phyloP scores from a whole-genome alignment of 2,329 filamentous ascomycete species.

The Xylariaceae sp. region DNA sequence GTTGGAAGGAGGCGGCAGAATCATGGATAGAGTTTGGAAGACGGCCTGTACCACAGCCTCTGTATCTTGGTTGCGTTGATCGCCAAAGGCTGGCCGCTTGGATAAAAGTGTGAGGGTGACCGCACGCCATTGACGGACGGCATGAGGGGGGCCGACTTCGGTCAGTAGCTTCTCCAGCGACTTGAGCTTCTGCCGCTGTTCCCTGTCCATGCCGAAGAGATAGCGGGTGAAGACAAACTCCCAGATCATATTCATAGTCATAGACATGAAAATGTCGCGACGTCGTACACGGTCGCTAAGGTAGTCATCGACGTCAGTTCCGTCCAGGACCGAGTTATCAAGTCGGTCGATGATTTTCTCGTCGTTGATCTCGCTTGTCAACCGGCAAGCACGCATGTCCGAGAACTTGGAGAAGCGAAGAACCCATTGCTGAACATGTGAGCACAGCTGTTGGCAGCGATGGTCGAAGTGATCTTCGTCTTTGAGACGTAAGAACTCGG shows the following conservation, averaged over 20 bases:
- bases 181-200: conserved; percentile 97
- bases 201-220: conserved; percentile 96
- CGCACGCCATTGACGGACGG: conserved; percentile 96
- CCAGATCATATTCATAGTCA: conserved; percentile 99
- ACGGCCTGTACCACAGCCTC: conserved; percentile 94
- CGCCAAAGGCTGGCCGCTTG: conserved; percentile 71
- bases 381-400: conserved; percentile 80
- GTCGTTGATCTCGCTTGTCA: conserved; percentile 79
- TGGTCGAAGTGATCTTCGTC: conserved; percentile 96
- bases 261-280: conserved; percentile 95
- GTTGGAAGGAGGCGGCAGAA: conserved; percentile 82
- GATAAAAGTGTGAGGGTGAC: conserved; percentile 88
- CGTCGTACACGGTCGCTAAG: conserved; percentile 83
- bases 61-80: conserved; percentile 82
- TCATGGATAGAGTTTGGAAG: conserved; percentile 74
- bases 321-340: conserved; percentile 91
- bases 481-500: conserved; percentile 69
- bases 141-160: conserved; percentile 80
- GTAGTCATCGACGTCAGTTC: conserved; percentile 85
- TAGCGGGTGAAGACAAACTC: conserved; percentile 98
- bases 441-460: conserved; percentile 90
- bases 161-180: conserved; percentile 85
- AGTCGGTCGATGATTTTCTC: conserved; percentile 92
- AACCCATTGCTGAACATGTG: conserved; percentile 97
- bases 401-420: conserved; percentile 97